These are phyloP conservation scores for Nowakowskiella sp. DNA, from an alignment of 192 early-diverging fungal genomes.

Conservation along the genomic window DNA sequence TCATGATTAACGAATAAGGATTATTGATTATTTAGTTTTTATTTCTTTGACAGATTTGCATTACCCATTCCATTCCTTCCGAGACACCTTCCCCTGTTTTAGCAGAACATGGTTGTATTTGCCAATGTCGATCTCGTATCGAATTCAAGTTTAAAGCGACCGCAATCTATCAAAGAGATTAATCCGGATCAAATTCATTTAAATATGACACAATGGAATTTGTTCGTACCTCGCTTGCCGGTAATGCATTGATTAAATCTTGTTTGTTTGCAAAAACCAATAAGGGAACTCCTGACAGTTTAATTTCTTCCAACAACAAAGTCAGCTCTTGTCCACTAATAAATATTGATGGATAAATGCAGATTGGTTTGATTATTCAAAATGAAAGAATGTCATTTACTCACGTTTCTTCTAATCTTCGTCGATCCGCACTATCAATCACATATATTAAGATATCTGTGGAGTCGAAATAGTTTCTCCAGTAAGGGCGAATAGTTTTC, in stretches of 20 bases:
- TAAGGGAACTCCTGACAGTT: conserved; percentile 81
- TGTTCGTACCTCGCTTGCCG: conserved; percentile 44
- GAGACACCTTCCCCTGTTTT: conserved; percentile 39
- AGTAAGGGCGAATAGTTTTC: conserved; percentile 47
- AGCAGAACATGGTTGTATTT: conserved; percentile 52
- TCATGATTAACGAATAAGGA: too few species aligned
- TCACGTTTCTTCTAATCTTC: conserved; percentile 70
- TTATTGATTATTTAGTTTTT: too few species aligned
- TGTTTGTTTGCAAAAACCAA: conserved; percentile 99
- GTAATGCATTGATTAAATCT: conserved; percentile 60
- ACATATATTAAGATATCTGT: conserved; percentile 72
- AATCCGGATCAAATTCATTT: neutral
- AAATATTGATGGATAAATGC: conserved; percentile 6
- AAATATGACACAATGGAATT: neutral
- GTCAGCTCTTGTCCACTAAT: conserved; percentile 59
- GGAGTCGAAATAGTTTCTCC: conserved; percentile 56
- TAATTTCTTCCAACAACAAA: conserved; percentile 75
- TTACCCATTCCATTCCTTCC: conserved; percentile 56
- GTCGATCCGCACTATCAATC: conserved; percentile 85
- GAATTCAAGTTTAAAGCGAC: conserved; percentile 44
- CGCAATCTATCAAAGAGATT: conserved; percentile 34
- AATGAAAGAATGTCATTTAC: conserved; percentile 6
- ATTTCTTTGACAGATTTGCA: too few species aligned
- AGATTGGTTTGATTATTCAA: neutral
- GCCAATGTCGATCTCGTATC: conserved; percentile 50